phyloP scores from a whole-genome alignment of 768 basidiomycete genomes.

The Lentinus tigrinus region DNA sequence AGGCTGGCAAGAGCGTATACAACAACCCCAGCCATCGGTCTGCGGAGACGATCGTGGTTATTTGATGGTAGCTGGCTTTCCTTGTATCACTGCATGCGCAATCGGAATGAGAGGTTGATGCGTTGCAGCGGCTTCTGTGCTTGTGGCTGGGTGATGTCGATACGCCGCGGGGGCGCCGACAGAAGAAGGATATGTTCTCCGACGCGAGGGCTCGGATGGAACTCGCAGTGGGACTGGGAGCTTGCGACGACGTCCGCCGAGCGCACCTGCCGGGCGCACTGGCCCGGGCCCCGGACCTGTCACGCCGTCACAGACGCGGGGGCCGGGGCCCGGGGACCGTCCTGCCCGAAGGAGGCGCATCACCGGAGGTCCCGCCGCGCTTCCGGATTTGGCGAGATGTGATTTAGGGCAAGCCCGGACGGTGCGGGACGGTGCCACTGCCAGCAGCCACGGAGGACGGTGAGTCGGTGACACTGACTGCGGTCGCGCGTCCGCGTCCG shows the following conservation, averaged over 20 bases:
- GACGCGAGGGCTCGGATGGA: neutral
- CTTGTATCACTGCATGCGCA: slow-evolving; percentile 21
- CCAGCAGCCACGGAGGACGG: too few relatives aligned
- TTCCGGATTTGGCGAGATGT: neutral
- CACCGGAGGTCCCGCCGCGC: slow-evolving; percentile 12
- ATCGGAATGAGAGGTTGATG: slow-evolving; percentile 23
- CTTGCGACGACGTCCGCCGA: slow-evolving; percentile 12
- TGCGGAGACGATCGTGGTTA: slow-evolving; percentile 55
- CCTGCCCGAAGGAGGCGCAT: slow-evolving; percentile 9
- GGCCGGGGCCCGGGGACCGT: slow-evolving; percentile 13
- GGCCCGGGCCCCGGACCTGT: neutral
- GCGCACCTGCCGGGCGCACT: neutral
- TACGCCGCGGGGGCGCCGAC: slow-evolving; percentile 2
- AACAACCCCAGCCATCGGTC: slow-evolving; percentile 70
- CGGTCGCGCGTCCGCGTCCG: slow-evolving; percentile 14
- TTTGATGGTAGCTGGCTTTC: slow-evolving; percentile 38
- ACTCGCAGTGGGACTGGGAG: too few relatives aligned
- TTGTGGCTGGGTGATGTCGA: slow-evolving; percentile 15
- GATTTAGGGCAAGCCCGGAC: slow-evolving; percentile 22
- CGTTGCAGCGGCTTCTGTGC: slow-evolving; percentile 15
- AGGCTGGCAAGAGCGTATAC: slow-evolving; percentile 89
- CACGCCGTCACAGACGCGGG: slow-evolving; percentile 14
- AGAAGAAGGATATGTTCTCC: neutral
- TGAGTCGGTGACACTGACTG: slow-evolving; percentile 14
- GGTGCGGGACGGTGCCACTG: slow-evolving; percentile 15